Evolutionary conservation across 1,139 yeast species (phyloP).

Genomic region (Suhomyces anneliseae): DNA sequence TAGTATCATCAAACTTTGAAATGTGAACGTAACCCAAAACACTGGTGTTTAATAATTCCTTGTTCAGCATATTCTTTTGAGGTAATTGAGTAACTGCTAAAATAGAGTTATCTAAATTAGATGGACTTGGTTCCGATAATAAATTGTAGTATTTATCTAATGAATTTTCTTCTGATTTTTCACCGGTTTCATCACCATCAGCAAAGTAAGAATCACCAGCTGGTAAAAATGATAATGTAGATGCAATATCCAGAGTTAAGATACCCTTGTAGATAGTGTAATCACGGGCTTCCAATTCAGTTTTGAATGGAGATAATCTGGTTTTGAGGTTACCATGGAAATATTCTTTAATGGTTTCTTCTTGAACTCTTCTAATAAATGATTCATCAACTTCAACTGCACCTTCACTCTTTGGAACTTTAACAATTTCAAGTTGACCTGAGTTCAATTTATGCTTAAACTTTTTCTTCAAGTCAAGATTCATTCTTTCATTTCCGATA

Average conservation of each 20-base stretch:
- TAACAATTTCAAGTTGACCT: slow-evolving; percentile 48
- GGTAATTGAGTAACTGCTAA: slow-evolving; percentile 72
- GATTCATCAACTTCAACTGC: slow-evolving; percentile 71
- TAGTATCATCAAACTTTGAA: slow-evolving; percentile 58
- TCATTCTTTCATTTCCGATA: slow-evolving; percentile 63
- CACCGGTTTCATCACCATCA: slow-evolving; percentile 21
- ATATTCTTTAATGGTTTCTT: slow-evolving; percentile 77
- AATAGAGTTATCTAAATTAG: slow-evolving; percentile 67
- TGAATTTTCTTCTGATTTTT: slow-evolving; percentile 26
- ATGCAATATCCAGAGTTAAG: slow-evolving; percentile 35
- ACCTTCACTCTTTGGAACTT: slow-evolving; percentile 72
- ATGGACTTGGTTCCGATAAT: slow-evolving; percentile 45
- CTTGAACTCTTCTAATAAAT: slow-evolving; percentile 68
- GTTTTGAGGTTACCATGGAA: slow-evolving; percentile 76
- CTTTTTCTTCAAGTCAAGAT: slow-evolving; percentile 61
- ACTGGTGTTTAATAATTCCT: slow-evolving; percentile 55
- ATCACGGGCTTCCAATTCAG: slow-evolving; percentile 41
- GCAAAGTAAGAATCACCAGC: slow-evolving; percentile 46
- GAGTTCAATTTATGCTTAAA: slow-evolving; percentile 41
- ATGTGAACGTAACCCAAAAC: slow-evolving; percentile 66
- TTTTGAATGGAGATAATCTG: slow-evolving; percentile 70
- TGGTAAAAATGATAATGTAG: slow-evolving; percentile 46
- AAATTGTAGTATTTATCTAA: slow-evolving; percentile 36
- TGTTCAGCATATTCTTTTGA: slow-evolving; percentile 46
- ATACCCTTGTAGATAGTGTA: slow-evolving; percentile 42